Base-by-base conservation (phyloP, 129 eudicot genomes). In the Dittrichia graveolens region DNA sequence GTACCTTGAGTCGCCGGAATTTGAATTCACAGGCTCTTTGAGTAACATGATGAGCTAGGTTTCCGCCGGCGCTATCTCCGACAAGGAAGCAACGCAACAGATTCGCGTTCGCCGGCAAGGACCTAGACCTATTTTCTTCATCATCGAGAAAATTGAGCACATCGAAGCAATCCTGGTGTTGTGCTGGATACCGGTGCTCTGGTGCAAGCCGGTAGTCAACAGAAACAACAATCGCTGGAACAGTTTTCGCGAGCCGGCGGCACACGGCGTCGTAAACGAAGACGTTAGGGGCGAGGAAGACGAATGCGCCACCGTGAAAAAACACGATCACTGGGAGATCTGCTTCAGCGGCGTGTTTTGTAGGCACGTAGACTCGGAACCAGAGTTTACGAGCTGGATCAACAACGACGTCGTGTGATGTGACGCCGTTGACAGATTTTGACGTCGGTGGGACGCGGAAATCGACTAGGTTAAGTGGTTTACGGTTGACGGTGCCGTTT, bases 401-500 rank as follows among this genome's bases (percentile, higher is more conserved):
- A n/a, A 75, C 67, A 13, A 69, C 73, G 5, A 75, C 74, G 50
- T 75, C 80, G n/a, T 58, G 66, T 18, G 80, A 19, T 18, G 8
- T 48, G 15, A 75, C 74, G 38, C 80, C 80, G 48, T 75, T 66
- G 14, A 49, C 1, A 1, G 81, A 38, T 6, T 60, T 70, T 34
- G 77, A 38, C 14, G 40, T 61, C 4, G 81, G 39, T 35, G 71
- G 38, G 19, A 12, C 12, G 11, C 44, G 61, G 79, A 67, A 31
- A 39, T 72, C 43, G 73, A 61, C n/a, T 49, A 83, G 13, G 18
- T 46, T 71, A 18, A 69, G 71, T 39, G 78, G 70, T 42, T 74
- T 79, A 43, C 89, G 89, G 82, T 75, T 85, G 41, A 85, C 64
- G 8, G 89, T 81, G 74, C 86, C 86, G 72, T 85, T 63, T 19